A percentile compares a stretch with the other conserved stretches of the same genome.
phyloP scores from a whole-genome alignment of 176 grass and related monocot genomes.

The Zoysia pacifica region DNA sequence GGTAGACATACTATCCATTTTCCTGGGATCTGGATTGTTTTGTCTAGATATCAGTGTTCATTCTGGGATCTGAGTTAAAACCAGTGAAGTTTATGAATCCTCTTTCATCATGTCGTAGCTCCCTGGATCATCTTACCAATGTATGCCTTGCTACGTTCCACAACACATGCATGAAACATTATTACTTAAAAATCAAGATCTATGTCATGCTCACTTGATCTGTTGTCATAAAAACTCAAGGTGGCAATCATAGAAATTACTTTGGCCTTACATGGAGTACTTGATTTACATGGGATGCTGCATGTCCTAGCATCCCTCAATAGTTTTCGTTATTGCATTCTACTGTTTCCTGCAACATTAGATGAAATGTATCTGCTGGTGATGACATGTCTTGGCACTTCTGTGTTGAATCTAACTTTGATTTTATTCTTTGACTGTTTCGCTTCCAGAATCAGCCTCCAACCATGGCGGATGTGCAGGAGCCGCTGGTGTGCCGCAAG shows the following conservation, averaged over 20 bases:
- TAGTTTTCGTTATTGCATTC: too few relatives aligned
- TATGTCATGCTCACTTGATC: neutral
- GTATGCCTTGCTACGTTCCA: neutral
- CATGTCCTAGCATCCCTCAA: too few relatives aligned
- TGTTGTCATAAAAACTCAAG: neutral
- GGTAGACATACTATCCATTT: neutral
- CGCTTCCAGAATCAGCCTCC: constrained; percentile 31
- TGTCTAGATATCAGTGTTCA: neutral
- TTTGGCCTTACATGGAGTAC: neutral
- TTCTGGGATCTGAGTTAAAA: neutral
- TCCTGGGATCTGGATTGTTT: neutral
- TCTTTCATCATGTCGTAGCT: neutral
- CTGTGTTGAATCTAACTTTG: neutral
- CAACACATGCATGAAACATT: neutral
- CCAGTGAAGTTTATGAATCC: neutral
- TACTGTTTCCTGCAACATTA: neutral
- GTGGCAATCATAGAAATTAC: neutral
- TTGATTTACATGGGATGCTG: neutral
- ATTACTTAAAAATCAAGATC: too few relatives aligned
- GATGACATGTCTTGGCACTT: neutral
- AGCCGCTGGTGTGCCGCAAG: constrained; percentile 62
- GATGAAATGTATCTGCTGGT: neutral
- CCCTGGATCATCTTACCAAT: neutral
- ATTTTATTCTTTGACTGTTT: neutral
- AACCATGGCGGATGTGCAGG: constrained; percentile 71